Base-by-base conservation (phyloP, 2,329 filamentous ascomycete genomes). In the Penicillium corylophilum region DNA sequence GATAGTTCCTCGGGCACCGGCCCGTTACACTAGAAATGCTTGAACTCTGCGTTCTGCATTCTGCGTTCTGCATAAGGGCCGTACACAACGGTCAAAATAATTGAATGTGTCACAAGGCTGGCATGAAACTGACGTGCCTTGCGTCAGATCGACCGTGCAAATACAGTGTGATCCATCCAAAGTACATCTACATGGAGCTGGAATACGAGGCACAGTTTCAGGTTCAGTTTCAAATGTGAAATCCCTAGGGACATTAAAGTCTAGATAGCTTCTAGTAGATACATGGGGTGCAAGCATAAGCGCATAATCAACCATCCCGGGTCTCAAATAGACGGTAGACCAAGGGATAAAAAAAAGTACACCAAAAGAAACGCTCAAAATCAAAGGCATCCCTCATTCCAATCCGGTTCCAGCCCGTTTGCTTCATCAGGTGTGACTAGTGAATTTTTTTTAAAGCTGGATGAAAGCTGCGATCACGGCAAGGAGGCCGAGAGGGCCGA, bases 401-500 rank as follows among this genome's bases (percentile, higher is more conserved):
- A 54, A 48, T 42, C 54, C 53, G 59, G 59, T 54, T 57, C 61
- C 61, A 63, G 61, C 59, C 57, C 53, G 57, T 56, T 45, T 54
- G 51, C 59, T 59, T 60, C 45, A 54, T 59, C 45, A 56, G 41
- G 51, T 51, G 47, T 55, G 29, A 58, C 57, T 61, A 53, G 33
- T 44, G n/a, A n/a, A n/a, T 28, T 24, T 47, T 39, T 45, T 56
- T 59, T 63, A 70, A 49, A 70, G 54, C 57, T 67, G 64, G 40
- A 70, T 44, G 58, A 70, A 57, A 35, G 64, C 64, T 42, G 61
- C 53, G 36, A 69, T 38, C 51, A 69, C 53, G 44, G 57, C 60
- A 47, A 65, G 42, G 28, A 63, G 40, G 44, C 59, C 57, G 12
- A 67, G 50, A 20, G 59, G 57, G 18, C 51, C 55, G 16, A 66